Evolutionary conservation across 2,329 filamentous ascomycete genomes (phyloP), one percentile per base, ranked within the genome.

Genomic region (Xylaria sp.): DNA sequence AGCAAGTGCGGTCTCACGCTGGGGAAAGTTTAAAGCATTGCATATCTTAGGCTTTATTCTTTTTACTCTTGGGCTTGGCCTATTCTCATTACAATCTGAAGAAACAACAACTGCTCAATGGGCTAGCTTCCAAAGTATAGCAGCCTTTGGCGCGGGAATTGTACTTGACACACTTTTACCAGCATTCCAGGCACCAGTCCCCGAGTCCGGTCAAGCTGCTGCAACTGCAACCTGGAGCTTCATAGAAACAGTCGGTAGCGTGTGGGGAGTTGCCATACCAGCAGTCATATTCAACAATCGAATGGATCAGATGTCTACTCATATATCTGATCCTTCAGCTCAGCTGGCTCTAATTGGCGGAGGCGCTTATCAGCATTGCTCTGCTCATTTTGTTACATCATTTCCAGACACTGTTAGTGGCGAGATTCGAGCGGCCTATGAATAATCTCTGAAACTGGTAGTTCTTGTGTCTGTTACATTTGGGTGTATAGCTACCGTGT

Each of bases 1-100:
- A 1, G 56, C 37, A 1, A n/a, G 48, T 4, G 44, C 40, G 8
- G 23, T 63, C 1, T 38, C 25, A 11, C 47, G 47, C 21, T 74
- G 68, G 40, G 77, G 77, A 0, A 67, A 63, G 7, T 80, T 73
- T 49, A 74, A 72, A 56, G 40, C 62, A 0, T 41, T 80, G 0
- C 79, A 80, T 49, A 27, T 78, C 5, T 53, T 65, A 0, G 78
- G 75, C 3, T 78, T 76, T 60, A 67, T 73, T 0, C 43, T 82
- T 1, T 72, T 75, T n/a, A 73, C 74, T 0, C n/a, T 80, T 0
- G 79, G 79, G 0, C 63, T 77, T 9, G 40, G 46, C 3, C 37
- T 57, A 1, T 17, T 11, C 4, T 13, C 54, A 4, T 19, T 17
- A 2, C 35, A 41, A 1, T 3, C 43, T 13, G 13, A 15, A 17